Evolutionary conservation across 2,329 filamentous ascomycete species (phyloP), one percentile per base, ranked within the genome.

Genomic region (Fusarium anthophilum): DNA sequence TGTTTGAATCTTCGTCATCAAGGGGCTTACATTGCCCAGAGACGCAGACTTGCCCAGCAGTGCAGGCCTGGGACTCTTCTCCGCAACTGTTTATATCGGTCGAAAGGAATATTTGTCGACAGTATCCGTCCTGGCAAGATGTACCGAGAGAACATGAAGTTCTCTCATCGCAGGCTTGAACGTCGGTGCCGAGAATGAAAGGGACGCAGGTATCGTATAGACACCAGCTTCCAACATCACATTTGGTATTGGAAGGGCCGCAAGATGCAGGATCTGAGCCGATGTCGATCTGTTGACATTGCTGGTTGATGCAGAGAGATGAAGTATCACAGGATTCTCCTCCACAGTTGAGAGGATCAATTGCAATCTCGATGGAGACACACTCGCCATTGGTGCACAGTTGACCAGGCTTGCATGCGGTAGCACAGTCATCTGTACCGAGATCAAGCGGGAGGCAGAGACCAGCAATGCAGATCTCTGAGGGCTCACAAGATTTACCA

Each of bases 191-290:
- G 17, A 76, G 37, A 14, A 72, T 55, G 15, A 76, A 76, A 1
- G 74, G 74, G 8, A 63, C 53, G 15, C 74, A 76, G 2, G 17
- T 35, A 8, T 67, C 68, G 3, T 70, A 63, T 6, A 76, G 59
- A 15, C 74, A 76, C 74, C 74, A 76, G 44, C 60, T 76, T 54
- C 74, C 74, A 14, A 71, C 55, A 18, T 59, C 51, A 30, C 74
- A 76, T 12, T 43, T 35, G 10, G 44, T 62, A 11, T 75, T 59
- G 8, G 50, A 45, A 17, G 37, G 18, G 1, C 74, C 74, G 14
- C 74, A 76, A 6, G 60, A 61, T 8, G 41, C 41, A 3, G 71
- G 57, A 30, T 76, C 62, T 4, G 67, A 62, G 15, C 74, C 74
- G 22, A 76, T 70, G 1, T 65, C 50, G 20, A 76, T 53, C 3